phyloP scores from a whole-genome alignment of 2,329 filamentous ascomycete genomes.

The Colletotrichum endophyticum region DNA sequence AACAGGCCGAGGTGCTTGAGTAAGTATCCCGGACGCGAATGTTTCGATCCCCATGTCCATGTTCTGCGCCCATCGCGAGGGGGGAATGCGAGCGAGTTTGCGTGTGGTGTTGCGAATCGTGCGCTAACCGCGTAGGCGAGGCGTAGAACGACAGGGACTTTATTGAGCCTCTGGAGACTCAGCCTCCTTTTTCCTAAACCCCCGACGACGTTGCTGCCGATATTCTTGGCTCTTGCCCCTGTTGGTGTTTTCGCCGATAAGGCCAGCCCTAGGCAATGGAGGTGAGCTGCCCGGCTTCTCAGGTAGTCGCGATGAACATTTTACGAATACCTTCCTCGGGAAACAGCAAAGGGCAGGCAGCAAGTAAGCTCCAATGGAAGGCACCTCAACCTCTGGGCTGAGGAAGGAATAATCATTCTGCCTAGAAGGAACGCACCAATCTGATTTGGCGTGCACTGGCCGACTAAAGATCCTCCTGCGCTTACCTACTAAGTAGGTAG shows the following conservation, averaged over 20 bases:
- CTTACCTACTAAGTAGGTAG: not conserved
- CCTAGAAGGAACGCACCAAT: not conserved
- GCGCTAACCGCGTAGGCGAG: not conserved
- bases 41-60: not conserved
- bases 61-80: not conserved
- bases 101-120: not conserved
- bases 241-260: not conserved
- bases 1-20: not conserved
- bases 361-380: not conserved
- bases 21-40: not conserved
- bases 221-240: not conserved
- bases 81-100: not conserved
- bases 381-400: not conserved
- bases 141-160: not conserved
- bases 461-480: not conserved
- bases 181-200: not conserved
- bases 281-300: not conserved
- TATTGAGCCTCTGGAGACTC: not conserved
- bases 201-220: not conserved
- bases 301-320: not conserved
- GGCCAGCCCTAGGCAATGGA: not conserved
- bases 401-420: not conserved
- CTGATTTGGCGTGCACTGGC: not conserved
- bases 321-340: not conserved
- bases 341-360: not conserved